phyloP scores from a whole-genome alignment of 2,329 filamentous ascomycete genomes.

The Colletotrichum higginsianum region DNA sequence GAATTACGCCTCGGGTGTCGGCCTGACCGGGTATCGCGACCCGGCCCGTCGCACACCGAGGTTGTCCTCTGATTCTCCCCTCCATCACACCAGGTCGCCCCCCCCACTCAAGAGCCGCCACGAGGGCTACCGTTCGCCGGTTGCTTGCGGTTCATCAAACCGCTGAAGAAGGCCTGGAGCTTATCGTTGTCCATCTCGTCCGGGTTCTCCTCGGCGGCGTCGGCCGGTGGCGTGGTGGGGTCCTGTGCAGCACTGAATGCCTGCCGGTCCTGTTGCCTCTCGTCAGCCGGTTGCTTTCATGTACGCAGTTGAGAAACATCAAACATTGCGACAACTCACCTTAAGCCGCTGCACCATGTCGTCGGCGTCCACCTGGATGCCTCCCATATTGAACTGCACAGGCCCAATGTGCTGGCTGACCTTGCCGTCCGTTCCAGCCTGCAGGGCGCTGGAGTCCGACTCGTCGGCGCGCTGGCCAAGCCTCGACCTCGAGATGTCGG shows the following conservation, averaged over 20 bases:
- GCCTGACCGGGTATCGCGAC: background rate
- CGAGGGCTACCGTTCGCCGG: slow-evolving; percentile 33
- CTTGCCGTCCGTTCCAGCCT: slow-evolving; percentile 56
- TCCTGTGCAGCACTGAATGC: slow-evolving; percentile 65
- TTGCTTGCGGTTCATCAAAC: slow-evolving; percentile 70
- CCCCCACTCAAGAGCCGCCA: slow-evolving; percentile 23
- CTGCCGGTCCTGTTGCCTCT: slow-evolving; percentile 66
- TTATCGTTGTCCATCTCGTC: slow-evolving; percentile 69
- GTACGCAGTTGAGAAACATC: background rate
- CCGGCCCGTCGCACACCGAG: background rate
- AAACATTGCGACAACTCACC: slow-evolving; percentile 61
- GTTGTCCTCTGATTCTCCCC: background rate
- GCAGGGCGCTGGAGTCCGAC: slow-evolving; percentile 46
- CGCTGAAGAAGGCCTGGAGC: slow-evolving; percentile 72
- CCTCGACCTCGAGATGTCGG: slow-evolving; percentile 45
- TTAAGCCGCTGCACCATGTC: slow-evolving; percentile 91
- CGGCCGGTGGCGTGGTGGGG: slow-evolving; percentile 54
- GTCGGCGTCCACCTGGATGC: slow-evolving; percentile 95
- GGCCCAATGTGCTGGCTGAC: slow-evolving; percentile 89
- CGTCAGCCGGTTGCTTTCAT: slow-evolving; percentile 43
- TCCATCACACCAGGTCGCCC: background rate
- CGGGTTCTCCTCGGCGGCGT: slow-evolving; percentile 53
- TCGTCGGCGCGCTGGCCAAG: slow-evolving; percentile 44
- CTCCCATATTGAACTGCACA: slow-evolving; percentile 98
- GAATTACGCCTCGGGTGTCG: background rate